phyloP scores from a whole-genome alignment of 305 asterid genomes.

The Fraxinus sp. region DNA sequence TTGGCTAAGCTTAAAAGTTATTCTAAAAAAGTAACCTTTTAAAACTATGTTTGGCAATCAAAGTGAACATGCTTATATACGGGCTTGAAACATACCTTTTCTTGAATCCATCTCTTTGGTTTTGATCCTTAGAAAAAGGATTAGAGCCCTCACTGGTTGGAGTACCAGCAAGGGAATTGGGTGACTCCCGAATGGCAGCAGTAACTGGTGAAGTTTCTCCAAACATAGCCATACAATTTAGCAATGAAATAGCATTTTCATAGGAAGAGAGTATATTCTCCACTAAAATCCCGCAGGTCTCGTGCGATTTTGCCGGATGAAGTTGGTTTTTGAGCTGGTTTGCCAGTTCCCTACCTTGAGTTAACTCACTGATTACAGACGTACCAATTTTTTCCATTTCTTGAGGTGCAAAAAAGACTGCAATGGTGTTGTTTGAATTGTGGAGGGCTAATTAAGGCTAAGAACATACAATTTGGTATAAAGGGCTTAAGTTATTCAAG shows the following conservation, averaged over 20 bases:
- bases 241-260: slow-evolving; percentile 60
- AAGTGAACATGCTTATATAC: not conserved
- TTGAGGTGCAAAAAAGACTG: not conserved
- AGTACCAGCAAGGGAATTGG: slow-evolving; percentile 30
- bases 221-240: slow-evolving; percentile 33
- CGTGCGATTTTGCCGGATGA: slow-evolving; percentile 29
- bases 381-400: slow-evolving; percentile 45
- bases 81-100: slow-evolving; percentile 40
- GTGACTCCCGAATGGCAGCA: slow-evolving; percentile 23
- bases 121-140: slow-evolving; percentile 28
- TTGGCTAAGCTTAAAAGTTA: not conserved
- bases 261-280: slow-evolving; percentile 56
- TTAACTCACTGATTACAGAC: slow-evolving; percentile 40
- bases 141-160: slow-evolving; percentile 41
- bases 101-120: slow-evolving; percentile 33
- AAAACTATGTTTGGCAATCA: not conserved
- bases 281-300: slow-evolving; percentile 40
- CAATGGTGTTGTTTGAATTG: not conserved
- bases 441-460: slow-evolving; percentile 9
- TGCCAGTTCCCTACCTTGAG: slow-evolving; percentile 62
- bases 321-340: slow-evolving; percentile 53
- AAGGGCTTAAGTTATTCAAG: slow-evolving; percentile 18
- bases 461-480: slow-evolving; percentile 1
- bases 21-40: not conserved
- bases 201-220: slow-evolving; percentile 25